These are phyloP conservation scores for Xylaria sp. DNA, from an alignment of 2,329 filamentous ascomycete genomes.

Conservation along the genomic window DNA sequence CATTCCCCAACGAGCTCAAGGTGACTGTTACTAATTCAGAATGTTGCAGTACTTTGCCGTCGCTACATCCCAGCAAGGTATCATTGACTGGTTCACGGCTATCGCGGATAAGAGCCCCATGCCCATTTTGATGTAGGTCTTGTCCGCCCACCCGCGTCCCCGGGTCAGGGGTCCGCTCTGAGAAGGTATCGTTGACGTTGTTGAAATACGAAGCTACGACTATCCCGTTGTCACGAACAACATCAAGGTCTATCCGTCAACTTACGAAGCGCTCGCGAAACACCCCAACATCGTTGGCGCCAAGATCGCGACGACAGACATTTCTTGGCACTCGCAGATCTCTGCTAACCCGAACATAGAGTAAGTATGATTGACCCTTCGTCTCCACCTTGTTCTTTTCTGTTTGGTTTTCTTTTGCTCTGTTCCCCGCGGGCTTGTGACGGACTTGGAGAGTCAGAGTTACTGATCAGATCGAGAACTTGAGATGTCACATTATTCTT, in stretches of 20 bases:
- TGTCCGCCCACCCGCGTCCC: not conserved
- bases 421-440: not conserved
- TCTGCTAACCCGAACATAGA: conserved; percentile 62
- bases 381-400: not conserved
- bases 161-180: not conserved
- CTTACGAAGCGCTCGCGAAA: conserved; percentile 66
- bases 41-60: conserved; percentile 65
- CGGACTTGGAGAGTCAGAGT: not conserved
- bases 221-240: conserved; percentile 75
- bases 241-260: conserved; percentile 67
- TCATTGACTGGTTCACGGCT: conserved; percentile 69
- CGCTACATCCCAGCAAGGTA: conserved; percentile 66
- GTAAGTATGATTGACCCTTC: conserved; percentile 58
- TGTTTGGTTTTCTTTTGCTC: not conserved
- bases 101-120: conserved; percentile 70
- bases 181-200: conserved; percentile 8
- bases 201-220: conserved; percentile 55
- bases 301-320: conserved; percentile 73
- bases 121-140: conserved; percentile 67
- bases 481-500: not conserved
- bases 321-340: conserved; percentile 72
- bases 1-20: not conserved
- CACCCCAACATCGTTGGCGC: conserved; percentile 75
- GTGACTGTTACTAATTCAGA: conserved; percentile 13
- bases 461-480: not conserved